phyloP scores from a whole-genome alignment of 2,329 filamentous ascomycete species.

The Trichoderma oligosporum region DNA sequence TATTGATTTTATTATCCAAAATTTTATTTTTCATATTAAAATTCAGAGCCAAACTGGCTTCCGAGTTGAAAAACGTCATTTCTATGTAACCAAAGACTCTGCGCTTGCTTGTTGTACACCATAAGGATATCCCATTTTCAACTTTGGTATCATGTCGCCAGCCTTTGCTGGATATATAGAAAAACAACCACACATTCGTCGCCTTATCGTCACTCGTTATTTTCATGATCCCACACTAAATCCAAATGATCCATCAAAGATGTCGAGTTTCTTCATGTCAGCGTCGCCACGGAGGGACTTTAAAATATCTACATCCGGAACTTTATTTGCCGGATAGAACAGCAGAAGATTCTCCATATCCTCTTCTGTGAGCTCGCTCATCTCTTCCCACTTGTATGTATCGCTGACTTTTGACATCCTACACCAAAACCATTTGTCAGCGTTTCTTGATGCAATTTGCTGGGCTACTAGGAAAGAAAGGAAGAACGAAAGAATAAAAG shows the following conservation, averaged over 20 bases:
- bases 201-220: neutral
- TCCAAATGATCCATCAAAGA: conserved; percentile 58
- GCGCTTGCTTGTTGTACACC: conserved; percentile 1
- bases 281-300: conserved; percentile 49
- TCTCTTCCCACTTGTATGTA: conserved; percentile 76
- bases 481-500: too few species aligned
- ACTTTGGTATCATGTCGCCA: neutral
- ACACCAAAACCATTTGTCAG: neutral
- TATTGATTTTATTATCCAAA: too few species aligned
- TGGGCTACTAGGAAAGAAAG: neutral
- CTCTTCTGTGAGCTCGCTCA: conserved; percentile 75
- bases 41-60: neutral
- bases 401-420: conserved; percentile 95
- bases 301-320: conserved; percentile 54
- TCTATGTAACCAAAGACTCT: neutral
- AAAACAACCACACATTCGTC: neutral
- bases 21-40: too few species aligned
- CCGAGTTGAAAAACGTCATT: neutral
- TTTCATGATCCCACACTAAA: conserved; percentile 49
- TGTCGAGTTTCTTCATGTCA: conserved; percentile 45
- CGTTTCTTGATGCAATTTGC: neutral
- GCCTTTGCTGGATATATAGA: neutral
- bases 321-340: conserved; percentile 61
- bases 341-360: conserved; percentile 80
- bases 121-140: neutral